Conservation (phyloP, 2,329 filamentous ascomycete genomes). For the Lachnellula occidentalis region DNA sequence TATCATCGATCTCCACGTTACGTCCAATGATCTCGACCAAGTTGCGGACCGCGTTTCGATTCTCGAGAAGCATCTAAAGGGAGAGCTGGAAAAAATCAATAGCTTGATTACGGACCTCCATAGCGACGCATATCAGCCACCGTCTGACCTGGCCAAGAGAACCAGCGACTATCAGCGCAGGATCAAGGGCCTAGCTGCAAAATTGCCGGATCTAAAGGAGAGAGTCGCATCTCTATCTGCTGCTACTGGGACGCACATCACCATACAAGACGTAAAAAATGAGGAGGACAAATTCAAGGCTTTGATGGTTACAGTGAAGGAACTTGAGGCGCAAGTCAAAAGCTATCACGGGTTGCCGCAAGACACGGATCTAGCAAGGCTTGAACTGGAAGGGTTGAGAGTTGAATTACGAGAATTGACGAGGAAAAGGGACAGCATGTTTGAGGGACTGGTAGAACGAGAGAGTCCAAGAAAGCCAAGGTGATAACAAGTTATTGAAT, state of each 20-base stretch:
- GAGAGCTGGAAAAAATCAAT: slow-evolving; percentile 41
- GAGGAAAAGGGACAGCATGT: slow-evolving; percentile 63
- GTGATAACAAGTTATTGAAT: slow-evolving; percentile 15
- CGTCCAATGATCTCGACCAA: slow-evolving; percentile 49
- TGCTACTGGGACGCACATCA: slow-evolving; percentile 28
- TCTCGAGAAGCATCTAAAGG: slow-evolving; percentile 51
- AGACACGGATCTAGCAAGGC: slow-evolving; percentile 61
- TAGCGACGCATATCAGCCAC: slow-evolving; percentile 45
- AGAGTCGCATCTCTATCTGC: slow-evolving; percentile 39
- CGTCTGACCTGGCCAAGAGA: slow-evolving; percentile 56
- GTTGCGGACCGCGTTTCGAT: slow-evolving; percentile 47
- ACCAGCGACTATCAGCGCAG: slow-evolving; percentile 71
- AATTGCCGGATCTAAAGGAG: slow-evolving; percentile 62
- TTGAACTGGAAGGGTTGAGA: slow-evolving; percentile 64
- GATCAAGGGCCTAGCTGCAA: slow-evolving; percentile 60
- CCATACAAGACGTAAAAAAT: slow-evolving; percentile 51
- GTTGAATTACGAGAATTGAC: slow-evolving; percentile 57
- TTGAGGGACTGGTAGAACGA: slow-evolving; percentile 65
- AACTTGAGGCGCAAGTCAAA: slow-evolving; percentile 56
- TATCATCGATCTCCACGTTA: slow-evolving; percentile 52
- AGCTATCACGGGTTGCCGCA: slow-evolving; percentile 69
- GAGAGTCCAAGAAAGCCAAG: slow-evolving; percentile 46
- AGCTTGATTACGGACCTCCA: slow-evolving; percentile 39
- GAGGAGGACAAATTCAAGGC: slow-evolving; percentile 55
- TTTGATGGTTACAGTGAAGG: slow-evolving; percentile 52